phyloP scores from a whole-genome alignment of 208 protist genomes.

The Crithidia thermophila region DNA sequence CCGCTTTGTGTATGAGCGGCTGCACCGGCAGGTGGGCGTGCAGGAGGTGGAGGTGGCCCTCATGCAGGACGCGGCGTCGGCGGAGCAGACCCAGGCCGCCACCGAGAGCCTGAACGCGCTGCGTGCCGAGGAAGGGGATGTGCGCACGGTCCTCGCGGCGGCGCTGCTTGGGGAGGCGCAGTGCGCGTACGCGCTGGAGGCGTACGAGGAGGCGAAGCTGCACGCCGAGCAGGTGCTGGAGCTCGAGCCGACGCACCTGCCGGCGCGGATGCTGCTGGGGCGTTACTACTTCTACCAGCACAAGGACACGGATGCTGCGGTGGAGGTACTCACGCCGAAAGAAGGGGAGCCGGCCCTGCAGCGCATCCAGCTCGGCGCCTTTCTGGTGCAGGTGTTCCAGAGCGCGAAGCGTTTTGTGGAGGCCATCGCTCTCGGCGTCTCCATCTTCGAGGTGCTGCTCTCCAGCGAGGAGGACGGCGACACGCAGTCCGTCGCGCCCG shows the following conservation, averaged over 20 bases:
- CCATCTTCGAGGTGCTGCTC: constrained; percentile 82
- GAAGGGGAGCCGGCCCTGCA: constrained; percentile 73
- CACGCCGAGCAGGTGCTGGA: constrained; percentile 45
- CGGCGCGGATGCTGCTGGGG: constrained; percentile 75
- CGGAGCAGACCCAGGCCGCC: constrained; percentile 22
- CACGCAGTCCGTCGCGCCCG: constrained; percentile 73
- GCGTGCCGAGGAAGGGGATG: constrained; percentile 25
- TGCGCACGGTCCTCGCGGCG: constrained; percentile 69
- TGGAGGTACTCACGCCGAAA: constrained; percentile 63
- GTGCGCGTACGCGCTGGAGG: constrained; percentile 47
- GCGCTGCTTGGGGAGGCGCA: constrained; percentile 67
- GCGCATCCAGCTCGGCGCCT: constrained; percentile 81
- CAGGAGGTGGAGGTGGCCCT: constrained; percentile 22
- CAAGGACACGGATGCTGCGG: constrained; percentile 51
- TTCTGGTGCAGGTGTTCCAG: constrained; percentile 73
- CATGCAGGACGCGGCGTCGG: constrained; percentile 21
- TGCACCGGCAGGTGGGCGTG: constrained; percentile 20
- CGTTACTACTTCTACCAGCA: constrained; percentile 69
- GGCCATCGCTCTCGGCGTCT: constrained; percentile 81
- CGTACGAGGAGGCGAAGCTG: constrained; percentile 32
- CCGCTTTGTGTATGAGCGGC: constrained; percentile 50
- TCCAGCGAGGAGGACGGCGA: constrained; percentile 85
- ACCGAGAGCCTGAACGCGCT: constrained; percentile 14
- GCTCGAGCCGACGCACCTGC: constrained; percentile 68
- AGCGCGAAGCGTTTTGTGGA: constrained; percentile 66